A percentile compares a stretch with the other conserved stretches of the same genome.
Conservation (phyloP, 2,329 filamentous ascomycete genomes). For the Phialophora chinensis region DNA sequence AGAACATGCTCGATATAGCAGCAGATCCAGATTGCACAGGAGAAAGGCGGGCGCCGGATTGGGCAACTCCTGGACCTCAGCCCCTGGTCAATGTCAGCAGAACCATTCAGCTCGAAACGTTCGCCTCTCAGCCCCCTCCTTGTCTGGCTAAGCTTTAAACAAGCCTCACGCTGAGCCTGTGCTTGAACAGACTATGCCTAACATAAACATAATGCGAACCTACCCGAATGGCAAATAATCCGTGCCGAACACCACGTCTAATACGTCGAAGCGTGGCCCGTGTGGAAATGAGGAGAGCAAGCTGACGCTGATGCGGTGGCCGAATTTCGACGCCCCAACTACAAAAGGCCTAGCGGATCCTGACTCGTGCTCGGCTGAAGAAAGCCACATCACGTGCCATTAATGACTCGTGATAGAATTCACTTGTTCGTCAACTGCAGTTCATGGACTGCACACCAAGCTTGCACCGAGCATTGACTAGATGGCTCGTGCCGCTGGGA, state of each 20-base stretch:
- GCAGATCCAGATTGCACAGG: conserved; percentile 24
- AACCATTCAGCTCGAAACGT: conserved; percentile 17
- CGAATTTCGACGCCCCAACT: conserved; percentile 1
- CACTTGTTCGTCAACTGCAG: neutral
- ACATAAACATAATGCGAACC: neutral
- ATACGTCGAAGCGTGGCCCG: neutral
- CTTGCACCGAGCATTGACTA: neutral
- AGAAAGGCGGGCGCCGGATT: conserved; percentile 14
- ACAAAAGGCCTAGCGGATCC: too few species aligned
- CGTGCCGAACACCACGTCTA: neutral
- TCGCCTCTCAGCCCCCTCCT: conserved; percentile 7
- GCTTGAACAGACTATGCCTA: neutral
- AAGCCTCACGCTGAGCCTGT: conserved; percentile 16
- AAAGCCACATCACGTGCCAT: neutral
- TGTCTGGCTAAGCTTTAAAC: conserved; percentile 18
- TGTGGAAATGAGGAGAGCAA: neutral
- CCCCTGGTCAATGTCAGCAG: conserved; percentile 25
- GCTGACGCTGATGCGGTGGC: conserved; percentile 2
- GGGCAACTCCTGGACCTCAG: conserved; percentile 13
- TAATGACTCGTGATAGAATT: neutral
- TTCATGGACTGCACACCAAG: neutral
- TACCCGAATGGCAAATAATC: neutral
- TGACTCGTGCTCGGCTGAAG: neutral
- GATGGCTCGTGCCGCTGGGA: conserved; percentile 33
- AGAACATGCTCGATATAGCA: conserved; percentile 28